Base-by-base conservation (phyloP, 371 early-diverging fungal species). In the Antonospora locustae region DNA sequence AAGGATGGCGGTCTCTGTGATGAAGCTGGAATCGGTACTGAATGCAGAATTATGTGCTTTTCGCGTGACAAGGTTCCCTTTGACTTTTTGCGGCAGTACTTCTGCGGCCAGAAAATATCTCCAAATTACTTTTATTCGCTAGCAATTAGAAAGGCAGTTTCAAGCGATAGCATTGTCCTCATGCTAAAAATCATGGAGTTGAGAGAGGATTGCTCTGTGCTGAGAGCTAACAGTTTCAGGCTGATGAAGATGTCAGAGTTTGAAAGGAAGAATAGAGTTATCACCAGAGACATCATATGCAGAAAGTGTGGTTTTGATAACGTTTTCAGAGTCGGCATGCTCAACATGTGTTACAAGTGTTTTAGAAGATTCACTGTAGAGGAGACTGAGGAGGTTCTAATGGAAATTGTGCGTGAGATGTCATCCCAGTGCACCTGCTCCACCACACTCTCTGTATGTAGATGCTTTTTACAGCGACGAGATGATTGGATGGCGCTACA, bases 281-380 rank as follows among this genome's bases (percentile, higher is more conserved):
- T 25, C 16, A 45, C 3, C 23, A 3, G 7, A 45, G 29, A 43
- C 40, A 51, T 65, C 4, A 34, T 52, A 24, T 69, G 70, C 45
- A 36, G 41, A 29, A 51, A 44, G 16, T 69, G 70, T 54, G 39
- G 23, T 9, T 20, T 20, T 30, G 66, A 65, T 16, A 61, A 52
- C 50, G 43, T 54, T 24, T 0, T 69, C n/a, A 58, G 59, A 47
- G 20, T 29, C 22, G 14, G 5, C 5, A 22, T 40, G 5, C 22
- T 6, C 22, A 45, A 45, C 16, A 23, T 24, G 39, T 69, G 70
- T 29, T 49, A 56, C 17, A 58, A 54, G 28, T 69, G 70, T 44
- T 49, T 51, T 34, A 9, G 5, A 6, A 19, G 12, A 36, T 57
- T 41, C 20, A 23, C 17, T 7, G 47, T 22, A 38, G 50, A 52